Evolutionary conservation across 768 basidiomycete species (phyloP).

Genomic region (Lactarius sanguifluus): DNA sequence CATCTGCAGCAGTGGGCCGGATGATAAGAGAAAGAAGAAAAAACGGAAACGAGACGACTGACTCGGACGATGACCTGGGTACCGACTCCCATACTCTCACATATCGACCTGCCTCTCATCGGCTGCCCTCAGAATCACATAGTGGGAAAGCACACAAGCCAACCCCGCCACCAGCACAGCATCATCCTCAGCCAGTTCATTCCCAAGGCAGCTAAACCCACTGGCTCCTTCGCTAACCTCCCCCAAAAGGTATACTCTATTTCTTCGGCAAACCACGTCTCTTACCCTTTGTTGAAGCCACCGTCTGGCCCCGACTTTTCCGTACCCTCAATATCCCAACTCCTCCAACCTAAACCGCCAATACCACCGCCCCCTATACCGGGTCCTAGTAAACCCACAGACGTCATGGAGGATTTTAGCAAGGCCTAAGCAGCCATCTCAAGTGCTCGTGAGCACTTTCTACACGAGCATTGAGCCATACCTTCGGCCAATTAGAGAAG

Average conservation of each 20-base stretch:
- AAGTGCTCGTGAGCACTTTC: slow-evolving; percentile 72
- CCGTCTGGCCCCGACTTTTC: slow-evolving; percentile 58
- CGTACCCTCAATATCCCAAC: slow-evolving; percentile 48
- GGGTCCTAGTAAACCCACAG: slow-evolving; percentile 80
- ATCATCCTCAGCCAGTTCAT: slow-evolving; percentile 41
- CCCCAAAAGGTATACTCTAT: slow-evolving; percentile 49
- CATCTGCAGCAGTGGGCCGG: slow-evolving; percentile 35
- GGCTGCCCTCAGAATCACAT: slow-evolving; percentile 21
- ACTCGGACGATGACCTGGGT: slow-evolving; percentile 71
- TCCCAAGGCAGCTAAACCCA: slow-evolving; percentile 58
- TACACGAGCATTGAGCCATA: slow-evolving; percentile 89
- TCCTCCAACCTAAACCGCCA: slow-evolving; percentile 62
- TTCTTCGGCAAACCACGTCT: neutral
- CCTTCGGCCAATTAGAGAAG: slow-evolving; percentile 86
- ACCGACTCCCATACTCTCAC: slow-evolving; percentile 25
- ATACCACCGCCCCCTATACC: slow-evolving; percentile 62
- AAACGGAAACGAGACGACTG: slow-evolving; percentile 79
- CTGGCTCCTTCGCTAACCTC: slow-evolving; percentile 41
- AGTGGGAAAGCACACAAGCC: slow-evolving; percentile 55
- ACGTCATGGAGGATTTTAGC: slow-evolving; percentile 89
- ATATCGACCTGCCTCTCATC: slow-evolving; percentile 17
- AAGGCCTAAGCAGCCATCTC: slow-evolving; percentile 75
- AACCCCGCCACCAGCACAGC: slow-evolving; percentile 39
- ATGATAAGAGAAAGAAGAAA: slow-evolving; percentile 80
- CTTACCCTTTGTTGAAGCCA: slow-evolving; percentile 31